Conservation (phyloP, 805 yeast species). For the Hanseniaspora clermontiae region DNA sequence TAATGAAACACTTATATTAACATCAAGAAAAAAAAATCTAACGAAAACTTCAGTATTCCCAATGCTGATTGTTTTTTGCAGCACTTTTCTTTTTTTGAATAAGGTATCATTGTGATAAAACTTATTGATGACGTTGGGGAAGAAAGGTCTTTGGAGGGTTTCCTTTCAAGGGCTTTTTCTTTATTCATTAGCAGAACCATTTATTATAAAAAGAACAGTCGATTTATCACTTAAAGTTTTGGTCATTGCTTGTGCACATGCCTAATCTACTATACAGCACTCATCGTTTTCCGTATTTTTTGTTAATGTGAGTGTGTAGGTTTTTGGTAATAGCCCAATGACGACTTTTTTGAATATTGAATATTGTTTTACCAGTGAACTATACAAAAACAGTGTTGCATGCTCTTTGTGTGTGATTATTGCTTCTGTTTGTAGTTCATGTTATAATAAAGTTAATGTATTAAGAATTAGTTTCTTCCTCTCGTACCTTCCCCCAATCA, state of each 20-base stretch:
- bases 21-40: background rate
- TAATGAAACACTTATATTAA: background rate
- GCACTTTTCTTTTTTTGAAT: background rate
- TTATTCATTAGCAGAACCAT: background rate
- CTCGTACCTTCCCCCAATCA: background rate
- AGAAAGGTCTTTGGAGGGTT: background rate
- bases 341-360: background rate
- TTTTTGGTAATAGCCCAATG: slow-evolving; percentile 3
- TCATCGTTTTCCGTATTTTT: background rate
- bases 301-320: background rate
- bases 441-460: background rate
- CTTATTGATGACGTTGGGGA: slow-evolving; percentile 13
- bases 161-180: background rate
- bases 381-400: background rate
- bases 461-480: background rate
- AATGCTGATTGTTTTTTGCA: background rate
- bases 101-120: background rate
- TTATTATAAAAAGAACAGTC: background rate
- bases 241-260: slow-evolving; percentile 9
- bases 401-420: too few species aligned
- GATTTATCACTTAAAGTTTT: background rate
- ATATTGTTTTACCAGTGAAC: background rate
- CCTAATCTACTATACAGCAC: background rate
- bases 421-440: background rate
- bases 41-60: background rate